Evolutionary conservation across 2,329 filamentous ascomycete genomes (phyloP).

Genomic region (Cytospora leucostoma): DNA sequence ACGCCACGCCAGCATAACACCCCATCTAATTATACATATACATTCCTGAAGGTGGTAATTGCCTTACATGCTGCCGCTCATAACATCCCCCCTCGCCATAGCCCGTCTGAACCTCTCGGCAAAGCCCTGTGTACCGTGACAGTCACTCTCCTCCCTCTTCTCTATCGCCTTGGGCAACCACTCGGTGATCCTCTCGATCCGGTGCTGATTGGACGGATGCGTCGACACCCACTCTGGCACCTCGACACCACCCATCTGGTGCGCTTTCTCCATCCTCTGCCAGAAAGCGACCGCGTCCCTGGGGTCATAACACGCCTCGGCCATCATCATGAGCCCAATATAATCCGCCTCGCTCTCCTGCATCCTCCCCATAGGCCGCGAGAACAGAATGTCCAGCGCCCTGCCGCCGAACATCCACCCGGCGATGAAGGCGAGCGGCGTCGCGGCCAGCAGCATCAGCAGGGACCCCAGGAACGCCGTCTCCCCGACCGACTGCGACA

Average conservation of each 20-base stretch:
- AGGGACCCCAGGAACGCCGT: slow-evolving; percentile 53
- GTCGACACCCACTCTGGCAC: slow-evolving; percentile 74
- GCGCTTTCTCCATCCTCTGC: slow-evolving; percentile 62
- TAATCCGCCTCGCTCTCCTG: slow-evolving; percentile 81
- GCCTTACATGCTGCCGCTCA: slow-evolving; percentile 19
- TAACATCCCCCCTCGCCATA: slow-evolving; percentile 39
- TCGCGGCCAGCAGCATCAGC: slow-evolving; percentile 49
- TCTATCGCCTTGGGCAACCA: slow-evolving; percentile 62
- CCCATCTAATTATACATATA: not conserved
- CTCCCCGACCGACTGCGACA: slow-evolving; percentile 54
- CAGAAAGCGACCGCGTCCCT: slow-evolving; percentile 66
- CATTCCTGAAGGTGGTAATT: not conserved
- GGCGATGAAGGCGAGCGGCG: slow-evolving; percentile 46
- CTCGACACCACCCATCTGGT: slow-evolving; percentile 40
- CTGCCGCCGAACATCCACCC: slow-evolving; percentile 46
- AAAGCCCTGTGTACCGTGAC: slow-evolving; percentile 52
- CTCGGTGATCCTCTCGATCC: slow-evolving; percentile 65
- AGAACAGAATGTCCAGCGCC: slow-evolving; percentile 64
- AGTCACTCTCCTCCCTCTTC: slow-evolving; percentile 56
- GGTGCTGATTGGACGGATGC: slow-evolving; percentile 69
- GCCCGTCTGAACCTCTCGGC: slow-evolving; percentile 55
- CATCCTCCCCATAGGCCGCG: slow-evolving; percentile 65
- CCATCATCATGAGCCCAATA: slow-evolving; percentile 82
- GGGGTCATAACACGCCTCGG: slow-evolving; percentile 75
- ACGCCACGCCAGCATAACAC: not conserved